Evolutionary conservation across 2,329 filamentous ascomycete species (phyloP).

Genomic region (Trichoderma breve): DNA sequence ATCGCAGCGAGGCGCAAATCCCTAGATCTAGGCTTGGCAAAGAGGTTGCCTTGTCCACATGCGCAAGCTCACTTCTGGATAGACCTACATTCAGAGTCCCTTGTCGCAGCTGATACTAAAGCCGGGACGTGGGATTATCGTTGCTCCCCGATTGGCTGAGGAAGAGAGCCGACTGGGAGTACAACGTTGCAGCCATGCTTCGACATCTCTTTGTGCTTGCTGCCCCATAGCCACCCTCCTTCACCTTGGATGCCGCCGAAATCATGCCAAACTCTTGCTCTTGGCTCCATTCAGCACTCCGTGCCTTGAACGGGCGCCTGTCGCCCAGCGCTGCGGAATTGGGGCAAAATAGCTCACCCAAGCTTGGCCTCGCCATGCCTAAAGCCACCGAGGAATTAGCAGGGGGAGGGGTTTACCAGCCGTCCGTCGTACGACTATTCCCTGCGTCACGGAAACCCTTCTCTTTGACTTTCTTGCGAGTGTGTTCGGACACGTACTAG

Average conservation of each 20-base stretch:
- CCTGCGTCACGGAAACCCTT: background rate
- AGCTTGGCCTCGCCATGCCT: background rate
- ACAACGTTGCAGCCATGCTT: conserved; percentile 18
- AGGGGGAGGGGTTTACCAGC: background rate
- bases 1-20: background rate
- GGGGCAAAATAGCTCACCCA: background rate
- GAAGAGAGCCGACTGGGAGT: background rate
- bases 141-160: conserved; percentile 5
- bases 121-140: conserved; percentile 9
- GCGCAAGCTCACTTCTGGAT: background rate
- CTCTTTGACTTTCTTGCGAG: background rate
- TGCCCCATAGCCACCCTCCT: conserved; percentile 1
- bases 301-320: background rate
- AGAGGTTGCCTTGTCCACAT: background rate
- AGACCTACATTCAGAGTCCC: background rate
- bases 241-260: conserved; percentile 5
- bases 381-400: background rate
- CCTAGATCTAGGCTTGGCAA: conserved; percentile 6
- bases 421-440: background rate
- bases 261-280: background rate
- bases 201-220: background rate
- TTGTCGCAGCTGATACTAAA: background rate
- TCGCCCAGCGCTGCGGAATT: background rate
- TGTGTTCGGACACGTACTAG: background rate
- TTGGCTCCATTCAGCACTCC: background rate